These are phyloP conservation scores for Trichoderma sp. DNA, from an alignment of 2,329 filamentous ascomycete species.

Conservation along the genomic window DNA sequence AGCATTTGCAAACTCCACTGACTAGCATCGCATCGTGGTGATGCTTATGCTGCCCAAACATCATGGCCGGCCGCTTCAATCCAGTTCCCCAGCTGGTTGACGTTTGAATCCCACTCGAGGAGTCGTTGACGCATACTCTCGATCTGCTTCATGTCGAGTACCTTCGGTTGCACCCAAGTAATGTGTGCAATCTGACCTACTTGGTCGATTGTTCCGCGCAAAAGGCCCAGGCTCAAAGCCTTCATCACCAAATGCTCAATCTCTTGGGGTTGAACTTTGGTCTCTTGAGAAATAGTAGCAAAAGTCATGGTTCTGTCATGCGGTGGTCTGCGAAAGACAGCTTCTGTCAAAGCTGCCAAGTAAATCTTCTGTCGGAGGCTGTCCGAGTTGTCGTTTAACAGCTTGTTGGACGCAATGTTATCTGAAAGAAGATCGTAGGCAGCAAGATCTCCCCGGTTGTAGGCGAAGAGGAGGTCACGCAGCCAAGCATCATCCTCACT, in stretches of 20 bases:
- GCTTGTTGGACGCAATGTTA: constrained; percentile 75
- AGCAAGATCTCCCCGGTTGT: constrained; percentile 89
- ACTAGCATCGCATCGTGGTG: not conserved
- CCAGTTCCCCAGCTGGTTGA: constrained; percentile 95
- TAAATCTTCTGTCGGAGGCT: constrained; percentile 98
- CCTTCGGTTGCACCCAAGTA: constrained; percentile 98
- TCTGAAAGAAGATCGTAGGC: constrained; percentile 81
- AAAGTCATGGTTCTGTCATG: constrained; percentile 96
- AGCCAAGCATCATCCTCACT: constrained; percentile 81
- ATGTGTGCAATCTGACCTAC: constrained; percentile 92
- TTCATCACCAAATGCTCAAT: constrained; percentile 99
- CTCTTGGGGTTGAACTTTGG: constrained; percentile 84
- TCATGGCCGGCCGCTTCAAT: constrained; percentile 92
- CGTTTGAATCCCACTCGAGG: constrained; percentile 92
- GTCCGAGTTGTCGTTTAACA: constrained; percentile 74
- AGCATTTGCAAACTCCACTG: not conserved
- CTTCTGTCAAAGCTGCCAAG: constrained; percentile 90
- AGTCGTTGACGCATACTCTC: constrained; percentile 84
- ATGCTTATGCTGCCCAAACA: constrained; percentile 78
- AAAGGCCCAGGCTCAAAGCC: constrained; percentile 86
- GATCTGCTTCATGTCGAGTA: constrained; percentile 93
- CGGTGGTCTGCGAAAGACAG: constrained; percentile 91
- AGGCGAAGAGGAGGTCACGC: constrained; percentile 92
- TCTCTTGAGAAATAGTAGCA: constrained; percentile 81
- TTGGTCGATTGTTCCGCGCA: constrained; percentile 93